phyloP scores from a whole-genome alignment of 176 grass and related monocot genomes.

The Juncus effusus region DNA sequence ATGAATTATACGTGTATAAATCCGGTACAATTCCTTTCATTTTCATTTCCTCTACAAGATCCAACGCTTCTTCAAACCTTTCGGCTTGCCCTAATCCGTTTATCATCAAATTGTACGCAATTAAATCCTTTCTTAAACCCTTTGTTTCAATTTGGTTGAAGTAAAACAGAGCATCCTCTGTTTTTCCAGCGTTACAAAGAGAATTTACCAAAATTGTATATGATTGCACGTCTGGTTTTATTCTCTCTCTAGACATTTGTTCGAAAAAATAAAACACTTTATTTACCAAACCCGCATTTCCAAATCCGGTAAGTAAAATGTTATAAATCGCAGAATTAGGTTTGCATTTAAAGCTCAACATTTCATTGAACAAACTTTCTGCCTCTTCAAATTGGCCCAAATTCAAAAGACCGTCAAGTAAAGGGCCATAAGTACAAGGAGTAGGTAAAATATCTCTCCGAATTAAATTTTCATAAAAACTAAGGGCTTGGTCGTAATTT shows the following conservation, averaged over 20 bases:
- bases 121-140: conserved; percentile 73
- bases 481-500: conserved; percentile 62
- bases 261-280: conserved; percentile 60
- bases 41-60: conserved; percentile 73
- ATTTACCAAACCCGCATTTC: conserved; percentile 55
- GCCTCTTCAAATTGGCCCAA: conserved; percentile 59
- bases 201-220: conserved; percentile 68
- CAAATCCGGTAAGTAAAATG: conserved; percentile 76
- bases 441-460: conserved; percentile 58
- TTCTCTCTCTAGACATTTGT: conserved; percentile 61
- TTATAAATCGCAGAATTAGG: conserved; percentile 86
- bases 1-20: conserved; percentile 84
- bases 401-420: conserved; percentile 83
- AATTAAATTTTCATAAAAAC: conserved; percentile 63
- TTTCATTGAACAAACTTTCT: conserved; percentile 65
- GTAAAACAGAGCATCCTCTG: conserved; percentile 60
- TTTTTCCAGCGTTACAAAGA: conserved; percentile 48
- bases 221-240: conserved; percentile 87
- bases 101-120: conserved; percentile 85
- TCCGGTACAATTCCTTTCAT: conserved; percentile 64
- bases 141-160: conserved; percentile 47
- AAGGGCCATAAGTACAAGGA: conserved; percentile 85
- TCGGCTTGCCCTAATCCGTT: conserved; percentile 67
- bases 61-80: conserved; percentile 56
- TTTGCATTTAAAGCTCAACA: conserved; percentile 68